Evolutionary conservation across 257 asterid species (phyloP).

Genomic region (Solanum verrucosum): DNA sequence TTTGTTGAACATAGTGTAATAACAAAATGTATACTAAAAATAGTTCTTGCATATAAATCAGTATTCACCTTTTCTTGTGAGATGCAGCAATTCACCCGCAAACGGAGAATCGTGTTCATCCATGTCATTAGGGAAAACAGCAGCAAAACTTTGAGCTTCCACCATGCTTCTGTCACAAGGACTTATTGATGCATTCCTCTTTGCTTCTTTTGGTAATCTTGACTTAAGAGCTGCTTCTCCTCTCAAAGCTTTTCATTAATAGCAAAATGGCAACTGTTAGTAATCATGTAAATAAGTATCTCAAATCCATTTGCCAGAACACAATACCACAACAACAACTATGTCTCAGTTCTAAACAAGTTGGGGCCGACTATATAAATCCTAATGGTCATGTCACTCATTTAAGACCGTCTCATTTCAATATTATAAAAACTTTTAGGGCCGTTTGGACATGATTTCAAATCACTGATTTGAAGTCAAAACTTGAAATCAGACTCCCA

Average conservation of each 20-base stretch:
- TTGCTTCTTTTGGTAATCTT: slow-evolving; percentile 68
- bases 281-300: not conserved
- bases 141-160: slow-evolving; percentile 32
- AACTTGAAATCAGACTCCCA: not conserved
- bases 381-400: not conserved
- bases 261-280: not conserved
- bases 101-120: slow-evolving; percentile 49
- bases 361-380: not conserved
- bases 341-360: not conserved
- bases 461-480: not conserved
- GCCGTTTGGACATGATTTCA: not conserved
- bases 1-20: not conserved
- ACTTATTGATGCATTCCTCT: slow-evolving; percentile 69
- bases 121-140: slow-evolving; percentile 20
- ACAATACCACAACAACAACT: not conserved
- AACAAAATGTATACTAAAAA: not conserved
- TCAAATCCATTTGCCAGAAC: not conserved
- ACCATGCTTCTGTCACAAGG: slow-evolving; percentile 55
- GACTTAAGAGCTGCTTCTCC: slow-evolving; percentile 78
- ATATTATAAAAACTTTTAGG: not conserved
- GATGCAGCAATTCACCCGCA: slow-evolving; percentile 67
- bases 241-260: slow-evolving; percentile 41
- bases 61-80: slow-evolving; percentile 52
- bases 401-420: not conserved
- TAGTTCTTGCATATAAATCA: not conserved